These are phyloP conservation scores for Pseudocercospora macadamiae DNA, from an alignment of 2,329 filamentous ascomycete genomes.

Conservation along the genomic window DNA sequence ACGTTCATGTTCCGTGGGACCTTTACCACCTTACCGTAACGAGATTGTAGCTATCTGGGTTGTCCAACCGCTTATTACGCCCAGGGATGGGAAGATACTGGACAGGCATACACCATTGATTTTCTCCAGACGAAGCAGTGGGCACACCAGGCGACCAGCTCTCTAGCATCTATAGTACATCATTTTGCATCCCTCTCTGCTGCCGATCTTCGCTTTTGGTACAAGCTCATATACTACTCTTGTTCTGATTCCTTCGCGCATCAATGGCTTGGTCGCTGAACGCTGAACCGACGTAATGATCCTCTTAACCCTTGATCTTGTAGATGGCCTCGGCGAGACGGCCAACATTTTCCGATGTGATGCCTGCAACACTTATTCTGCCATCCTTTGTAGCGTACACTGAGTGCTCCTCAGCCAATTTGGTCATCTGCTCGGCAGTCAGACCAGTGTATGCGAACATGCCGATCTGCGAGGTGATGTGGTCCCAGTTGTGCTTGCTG, in stretches of 20 bases:
- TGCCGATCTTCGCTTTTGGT: background rate
- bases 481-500: constrained; percentile 96
- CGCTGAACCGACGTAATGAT: background rate
- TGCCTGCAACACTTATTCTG: constrained; percentile 82
- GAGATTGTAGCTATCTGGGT: background rate
- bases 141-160: background rate
- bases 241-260: background rate
- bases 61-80: background rate
- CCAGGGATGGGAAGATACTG: background rate
- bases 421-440: constrained; percentile 86
- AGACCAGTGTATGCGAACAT: constrained; percentile 99
- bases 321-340: constrained; percentile 82
- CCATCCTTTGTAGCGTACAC: constrained; percentile 96
- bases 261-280: too few species aligned
- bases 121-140: background rate
- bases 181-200: background rate
- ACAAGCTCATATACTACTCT: background rate
- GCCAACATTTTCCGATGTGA: constrained; percentile 77
- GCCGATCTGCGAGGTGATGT: constrained; percentile 97
- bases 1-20: background rate
- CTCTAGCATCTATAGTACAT: constrained; percentile 5
- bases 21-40: background rate
- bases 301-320: constrained; percentile 69
- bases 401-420: constrained; percentile 89
- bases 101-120: background rate